These are phyloP conservation scores for Pelargonium nanum DNA, from an alignment of 345 rosid species.

Conservation along the genomic window DNA sequence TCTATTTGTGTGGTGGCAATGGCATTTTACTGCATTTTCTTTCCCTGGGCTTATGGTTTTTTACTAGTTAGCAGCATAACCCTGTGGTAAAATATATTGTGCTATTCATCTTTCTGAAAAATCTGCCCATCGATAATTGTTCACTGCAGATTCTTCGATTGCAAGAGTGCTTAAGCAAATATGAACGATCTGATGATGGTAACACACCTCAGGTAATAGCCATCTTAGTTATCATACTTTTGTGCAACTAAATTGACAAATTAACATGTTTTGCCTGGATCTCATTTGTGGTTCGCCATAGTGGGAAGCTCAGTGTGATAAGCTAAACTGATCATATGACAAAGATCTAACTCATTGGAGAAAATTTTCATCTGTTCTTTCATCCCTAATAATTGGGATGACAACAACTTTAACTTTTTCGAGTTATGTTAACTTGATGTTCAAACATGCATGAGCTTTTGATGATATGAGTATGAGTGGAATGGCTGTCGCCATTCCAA, in stretches of 20 bases:
- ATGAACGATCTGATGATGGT: constrained; percentile 74
- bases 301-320: neutral
- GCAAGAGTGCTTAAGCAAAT: constrained; percentile 90
- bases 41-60: neutral
- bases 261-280: neutral
- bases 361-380: neutral
- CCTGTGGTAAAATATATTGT: neutral
- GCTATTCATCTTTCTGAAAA: neutral
- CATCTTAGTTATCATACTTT: neutral
- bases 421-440: neutral
- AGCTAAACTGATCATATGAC: neutral
- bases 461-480: neutral
- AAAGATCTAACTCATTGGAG: neutral
- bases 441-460: neutral
- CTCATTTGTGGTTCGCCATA: neutral
- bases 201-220: constrained; percentile 74
- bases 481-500: too few relatives aligned
- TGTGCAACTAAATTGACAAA: neutral
- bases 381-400: neutral
- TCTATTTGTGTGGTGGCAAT: neutral
- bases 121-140: constrained; percentile 1
- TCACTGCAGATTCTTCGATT: constrained; percentile 60
- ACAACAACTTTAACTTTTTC: neutral
- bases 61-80: neutral
- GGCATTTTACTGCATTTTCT: neutral